These are phyloP conservation scores for Saussurea involucrata DNA, from an alignment of 129 eudicot species.

Conservation along the genomic window DNA sequence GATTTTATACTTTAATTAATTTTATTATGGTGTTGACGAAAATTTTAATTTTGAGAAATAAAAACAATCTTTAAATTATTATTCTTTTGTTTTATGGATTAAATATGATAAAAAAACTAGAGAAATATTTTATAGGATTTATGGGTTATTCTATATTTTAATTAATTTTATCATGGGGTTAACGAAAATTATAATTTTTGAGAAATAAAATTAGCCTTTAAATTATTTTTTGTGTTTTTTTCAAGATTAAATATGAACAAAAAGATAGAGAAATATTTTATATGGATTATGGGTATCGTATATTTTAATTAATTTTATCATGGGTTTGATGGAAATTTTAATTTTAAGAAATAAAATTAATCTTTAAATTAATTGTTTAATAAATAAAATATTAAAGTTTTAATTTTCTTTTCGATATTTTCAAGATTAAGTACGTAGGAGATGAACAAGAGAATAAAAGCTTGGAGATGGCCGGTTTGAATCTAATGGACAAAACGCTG, in stretches of 20 bases:
- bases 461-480: conserved; percentile 76
- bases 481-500: conserved; percentile 70
- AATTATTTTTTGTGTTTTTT: background rate
- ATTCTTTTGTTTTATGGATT: background rate
- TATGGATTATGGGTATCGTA: background rate
- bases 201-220: background rate
- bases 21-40: background rate
- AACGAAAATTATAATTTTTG: background rate
- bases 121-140: background rate
- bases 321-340: background rate
- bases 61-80: too few relatives aligned
- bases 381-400: background rate
- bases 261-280: background rate
- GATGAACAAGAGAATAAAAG: conserved; percentile 64
- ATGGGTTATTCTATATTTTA: background rate
- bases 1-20: background rate
- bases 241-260: background rate
- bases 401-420: conserved; percentile 14
- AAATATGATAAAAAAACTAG: background rate
- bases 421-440: conserved; percentile 76
- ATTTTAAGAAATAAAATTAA: background rate
- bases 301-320: background rate
- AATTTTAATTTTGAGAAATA: background rate
- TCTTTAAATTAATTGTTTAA: background rate
- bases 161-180: background rate